phyloP scores from a whole-genome alignment of 805 yeast species.

The Candida rishiriensis region DNA sequence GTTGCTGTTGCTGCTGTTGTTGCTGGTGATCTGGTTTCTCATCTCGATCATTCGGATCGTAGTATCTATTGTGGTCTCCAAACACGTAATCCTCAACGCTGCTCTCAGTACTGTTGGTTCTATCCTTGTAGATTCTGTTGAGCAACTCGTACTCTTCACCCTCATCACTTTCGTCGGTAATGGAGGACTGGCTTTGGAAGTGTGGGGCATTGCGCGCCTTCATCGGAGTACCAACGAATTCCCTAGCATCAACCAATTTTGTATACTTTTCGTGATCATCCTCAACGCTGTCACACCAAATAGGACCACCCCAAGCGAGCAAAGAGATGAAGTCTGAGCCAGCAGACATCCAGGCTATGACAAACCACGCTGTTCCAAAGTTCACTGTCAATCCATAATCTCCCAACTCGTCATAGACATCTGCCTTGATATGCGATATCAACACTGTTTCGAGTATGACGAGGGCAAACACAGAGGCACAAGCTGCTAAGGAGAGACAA shows the following conservation, averaged over 20 bases:
- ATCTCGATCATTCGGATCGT: no score
- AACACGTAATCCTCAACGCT: no score
- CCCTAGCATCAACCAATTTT: slow-evolving; percentile 3
- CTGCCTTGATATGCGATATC: slow-evolving; percentile 25
- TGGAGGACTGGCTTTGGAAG: neutral
- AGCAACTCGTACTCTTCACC: neutral
- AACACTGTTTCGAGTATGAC: slow-evolving; percentile 29
- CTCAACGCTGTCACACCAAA: slow-evolving; percentile 52
- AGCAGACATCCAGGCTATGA: slow-evolving; percentile 36
- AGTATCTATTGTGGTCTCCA: no score
- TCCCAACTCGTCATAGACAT: slow-evolving; percentile 32
- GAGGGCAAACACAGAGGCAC: slow-evolving; percentile 9
- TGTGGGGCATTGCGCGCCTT: neutral
- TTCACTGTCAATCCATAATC: slow-evolving; percentile 43
- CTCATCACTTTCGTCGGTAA: slow-evolving; percentile 2
- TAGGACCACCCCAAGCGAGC: slow-evolving; percentile 36
- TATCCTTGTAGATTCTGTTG: neutral
- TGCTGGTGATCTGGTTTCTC: no score
- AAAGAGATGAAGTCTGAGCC: slow-evolving; percentile 13
- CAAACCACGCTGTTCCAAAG: slow-evolving; percentile 39
- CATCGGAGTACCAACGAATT: slow-evolving; percentile 7
- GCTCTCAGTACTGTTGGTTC: no score
- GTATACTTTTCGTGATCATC: neutral
- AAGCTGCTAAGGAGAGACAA: slow-evolving; percentile 31
- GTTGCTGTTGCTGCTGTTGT: no score